Percentiles rank a stretch among this genome's conserved stretches.
These are phyloP conservation scores for Fraxinus latifolia DNA, from an alignment of 305 asterid genomes.

Conservation along the genomic window DNA sequence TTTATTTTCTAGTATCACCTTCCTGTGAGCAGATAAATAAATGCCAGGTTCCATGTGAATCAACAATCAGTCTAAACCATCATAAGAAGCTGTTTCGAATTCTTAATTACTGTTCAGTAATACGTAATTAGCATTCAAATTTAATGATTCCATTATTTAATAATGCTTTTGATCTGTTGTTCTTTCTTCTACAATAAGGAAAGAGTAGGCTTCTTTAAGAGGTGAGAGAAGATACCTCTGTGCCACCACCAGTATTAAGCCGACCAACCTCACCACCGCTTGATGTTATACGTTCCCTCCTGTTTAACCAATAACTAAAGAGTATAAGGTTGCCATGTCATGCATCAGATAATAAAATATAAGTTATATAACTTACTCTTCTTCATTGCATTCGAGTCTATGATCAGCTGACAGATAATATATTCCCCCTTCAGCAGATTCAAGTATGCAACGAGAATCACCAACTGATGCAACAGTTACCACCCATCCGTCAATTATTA, in stretches of 20 bases:
- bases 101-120: neutral
- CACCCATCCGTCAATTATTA: conserved; percentile 90
- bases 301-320: conserved; percentile 35
- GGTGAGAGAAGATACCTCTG: conserved; percentile 56
- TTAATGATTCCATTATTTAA: neutral
- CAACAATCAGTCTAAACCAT: neutral
- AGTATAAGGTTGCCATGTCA: conserved; percentile 10
- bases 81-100: neutral
- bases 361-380: conserved; percentile 67
- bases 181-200: neutral
- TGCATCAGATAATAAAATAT: conserved; percentile 15
- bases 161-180: neutral
- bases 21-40: neutral
- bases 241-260: conserved; percentile 95
- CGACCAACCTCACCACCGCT: conserved; percentile 99
- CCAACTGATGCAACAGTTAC: conserved; percentile 97
- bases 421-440: conserved; percentile 86
- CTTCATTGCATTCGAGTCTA: conserved; percentile 92
- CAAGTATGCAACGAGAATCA: conserved; percentile 90
- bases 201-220: conserved; percentile 4
- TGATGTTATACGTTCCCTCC: conserved; percentile 90
- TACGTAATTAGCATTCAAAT: neutral
- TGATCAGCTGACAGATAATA: conserved; percentile 96
- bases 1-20: neutral
- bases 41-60: neutral